Evolutionary conservation across 345 rosid genomes (phyloP).

Genomic region (Populus ilicifolia): DNA sequence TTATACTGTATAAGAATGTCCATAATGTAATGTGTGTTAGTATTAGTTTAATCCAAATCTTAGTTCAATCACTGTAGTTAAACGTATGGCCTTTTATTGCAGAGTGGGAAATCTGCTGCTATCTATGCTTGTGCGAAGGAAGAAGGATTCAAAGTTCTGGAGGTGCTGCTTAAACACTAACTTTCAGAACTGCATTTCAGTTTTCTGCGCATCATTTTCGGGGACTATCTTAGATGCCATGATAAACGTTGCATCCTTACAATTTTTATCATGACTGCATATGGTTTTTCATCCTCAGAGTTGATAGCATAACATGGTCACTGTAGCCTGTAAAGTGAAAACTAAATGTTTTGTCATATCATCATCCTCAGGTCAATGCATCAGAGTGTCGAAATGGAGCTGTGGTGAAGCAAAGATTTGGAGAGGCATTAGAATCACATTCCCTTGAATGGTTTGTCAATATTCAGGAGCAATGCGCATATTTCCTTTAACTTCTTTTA

Average conservation of each 20-base stretch:
- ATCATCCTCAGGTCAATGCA: slow-evolving; percentile 59
- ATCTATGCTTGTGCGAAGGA: slow-evolving; percentile 90
- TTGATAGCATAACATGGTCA: background rate
- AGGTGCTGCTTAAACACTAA: slow-evolving; percentile 46
- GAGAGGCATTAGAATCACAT: slow-evolving; percentile 73
- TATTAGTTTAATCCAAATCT: slow-evolving; percentile 3
- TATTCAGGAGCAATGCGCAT: background rate
- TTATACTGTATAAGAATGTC: background rate
- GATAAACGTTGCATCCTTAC: background rate
- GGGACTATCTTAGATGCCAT: background rate
- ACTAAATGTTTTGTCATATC: background rate
- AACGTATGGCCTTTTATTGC: slow-evolving; percentile 20
- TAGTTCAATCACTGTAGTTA: background rate
- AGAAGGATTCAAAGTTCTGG: slow-evolving; percentile 79
- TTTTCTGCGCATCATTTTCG: background rate
- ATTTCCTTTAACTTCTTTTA: slow-evolving; percentile 12
- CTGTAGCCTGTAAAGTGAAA: background rate
- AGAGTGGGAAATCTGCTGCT: slow-evolving; percentile 98
- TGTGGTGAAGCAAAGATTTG: slow-evolving; percentile 72
- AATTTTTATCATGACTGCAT: background rate
- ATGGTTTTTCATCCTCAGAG: background rate
- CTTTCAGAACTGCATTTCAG: slow-evolving; percentile 6
- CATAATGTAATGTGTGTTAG: background rate
- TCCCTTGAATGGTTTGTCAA: slow-evolving; percentile 58
- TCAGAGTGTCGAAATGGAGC: slow-evolving; percentile 87